Percentiles rank a stretch among this genome's conserved stretches.
These are phyloP conservation scores for Heliocybe sulcata DNA, from an alignment of 1,284 basidiomycete species.

Conservation along the genomic window DNA sequence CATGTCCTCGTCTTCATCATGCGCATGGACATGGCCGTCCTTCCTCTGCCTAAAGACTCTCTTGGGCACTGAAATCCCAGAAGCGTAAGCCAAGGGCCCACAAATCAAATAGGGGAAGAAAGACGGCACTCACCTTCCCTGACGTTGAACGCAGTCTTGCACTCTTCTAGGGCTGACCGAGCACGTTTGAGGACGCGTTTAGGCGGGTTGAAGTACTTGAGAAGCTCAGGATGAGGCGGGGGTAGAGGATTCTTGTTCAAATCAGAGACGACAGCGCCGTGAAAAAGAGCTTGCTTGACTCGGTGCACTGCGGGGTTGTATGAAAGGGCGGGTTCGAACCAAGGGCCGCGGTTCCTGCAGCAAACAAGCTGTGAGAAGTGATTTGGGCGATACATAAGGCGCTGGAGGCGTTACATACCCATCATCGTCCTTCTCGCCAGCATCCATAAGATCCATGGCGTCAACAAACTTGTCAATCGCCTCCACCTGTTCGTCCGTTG, in stretches of 20 bases:
- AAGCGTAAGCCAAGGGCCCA: too few species aligned
- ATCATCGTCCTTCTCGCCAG: constrained; percentile 62
- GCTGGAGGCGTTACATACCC: constrained; percentile 36
- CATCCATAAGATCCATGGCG: constrained; percentile 78
- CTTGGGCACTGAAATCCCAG: constrained; percentile 68
- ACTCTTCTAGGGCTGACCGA: constrained; percentile 47
- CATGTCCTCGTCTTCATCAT: constrained; percentile 56
- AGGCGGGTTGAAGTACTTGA: constrained; percentile 81
- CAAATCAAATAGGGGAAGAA: too few species aligned
- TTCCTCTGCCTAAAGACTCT: constrained; percentile 40
- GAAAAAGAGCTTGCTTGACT: constrained; percentile 88
- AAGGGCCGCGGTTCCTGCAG: constrained; percentile 50
- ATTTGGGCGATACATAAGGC: neutral
- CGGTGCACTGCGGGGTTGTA: constrained; percentile 91
- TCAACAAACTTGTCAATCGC: constrained; percentile 87
- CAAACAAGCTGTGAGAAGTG: neutral
- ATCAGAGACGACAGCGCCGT: constrained; percentile 73
- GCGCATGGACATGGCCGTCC: constrained; percentile 51
- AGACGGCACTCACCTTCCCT: constrained; percentile 66
- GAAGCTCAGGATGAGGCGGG: constrained; percentile 78
- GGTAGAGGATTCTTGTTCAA: constrained; percentile 70
- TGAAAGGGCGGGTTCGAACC: constrained; percentile 74
- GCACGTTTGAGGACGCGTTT: constrained; percentile 56
- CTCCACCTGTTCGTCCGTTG: constrained; percentile 70
- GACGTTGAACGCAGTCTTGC: constrained; percentile 64